Conservation (phyloP, 2,329 filamentous ascomycete species). For the Pseudocercospora ulei region DNA sequence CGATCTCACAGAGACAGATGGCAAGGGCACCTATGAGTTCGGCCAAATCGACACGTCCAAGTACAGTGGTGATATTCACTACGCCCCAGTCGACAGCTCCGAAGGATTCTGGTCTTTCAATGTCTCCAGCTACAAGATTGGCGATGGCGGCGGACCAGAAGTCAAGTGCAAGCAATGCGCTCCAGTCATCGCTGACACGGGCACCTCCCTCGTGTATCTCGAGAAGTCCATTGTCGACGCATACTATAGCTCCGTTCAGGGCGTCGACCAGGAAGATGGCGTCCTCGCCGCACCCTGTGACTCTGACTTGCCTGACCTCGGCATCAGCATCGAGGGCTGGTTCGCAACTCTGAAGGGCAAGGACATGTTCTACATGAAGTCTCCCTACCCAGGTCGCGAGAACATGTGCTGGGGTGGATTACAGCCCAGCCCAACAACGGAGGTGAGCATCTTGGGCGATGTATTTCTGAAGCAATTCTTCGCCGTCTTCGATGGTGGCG, state of each 20-base stretch:
- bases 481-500: constrained; percentile 50
- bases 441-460: constrained; percentile 55
- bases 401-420: constrained; percentile 59
- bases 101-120: constrained; percentile 62
- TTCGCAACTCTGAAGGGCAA: constrained; percentile 29
- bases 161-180: constrained; percentile 35
- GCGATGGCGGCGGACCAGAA: constrained; percentile 41
- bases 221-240: constrained; percentile 40
- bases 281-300: constrained; percentile 39
- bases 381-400: constrained; percentile 22
- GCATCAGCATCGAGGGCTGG: constrained; percentile 49
- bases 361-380: constrained; percentile 46
- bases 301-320: constrained; percentile 38
- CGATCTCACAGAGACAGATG: constrained; percentile 50
- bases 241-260: constrained; percentile 39
- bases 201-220: constrained; percentile 55
- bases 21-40: constrained; percentile 59
- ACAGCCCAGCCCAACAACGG: constrained; percentile 42
- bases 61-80: constrained; percentile 54
- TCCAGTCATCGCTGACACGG: constrained; percentile 45
- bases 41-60: constrained; percentile 57
- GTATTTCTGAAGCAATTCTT: constrained; percentile 52
- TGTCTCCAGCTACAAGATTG: constrained; percentile 50
- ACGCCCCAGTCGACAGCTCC: constrained; percentile 51
- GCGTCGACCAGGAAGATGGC: constrained; percentile 37